These are phyloP conservation scores for Podospora anserina DNA, from an alignment of 495 filamentous ascomycete genomes.

Conservation along the genomic window DNA sequence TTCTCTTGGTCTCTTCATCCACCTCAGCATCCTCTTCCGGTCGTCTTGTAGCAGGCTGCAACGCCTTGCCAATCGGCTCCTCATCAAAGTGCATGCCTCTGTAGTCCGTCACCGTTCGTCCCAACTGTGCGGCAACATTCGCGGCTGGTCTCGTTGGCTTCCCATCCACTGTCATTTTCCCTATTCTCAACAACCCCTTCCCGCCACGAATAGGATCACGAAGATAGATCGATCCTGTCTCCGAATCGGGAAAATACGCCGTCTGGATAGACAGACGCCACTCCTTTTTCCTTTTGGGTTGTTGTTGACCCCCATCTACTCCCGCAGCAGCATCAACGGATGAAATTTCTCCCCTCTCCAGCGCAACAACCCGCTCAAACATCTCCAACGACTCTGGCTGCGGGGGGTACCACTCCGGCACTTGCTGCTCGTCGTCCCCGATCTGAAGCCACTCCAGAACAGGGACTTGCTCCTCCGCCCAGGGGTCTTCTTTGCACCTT, in stretches of 20 bases:
- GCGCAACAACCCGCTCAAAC: not conserved
- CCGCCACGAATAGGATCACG: not conserved
- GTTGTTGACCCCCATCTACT: not conserved
- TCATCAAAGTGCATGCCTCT: not conserved
- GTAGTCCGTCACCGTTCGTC: not conserved
- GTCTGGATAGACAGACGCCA: not conserved
- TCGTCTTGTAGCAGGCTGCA: not conserved
- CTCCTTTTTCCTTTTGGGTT: not conserved
- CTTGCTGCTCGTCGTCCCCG: not conserved
- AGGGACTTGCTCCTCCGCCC: not conserved
- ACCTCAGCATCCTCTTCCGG: not conserved
- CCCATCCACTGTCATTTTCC: not conserved
- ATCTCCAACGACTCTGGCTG: not conserved
- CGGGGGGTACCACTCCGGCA: not conserved
- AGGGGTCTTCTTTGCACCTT: slow-evolving; percentile 14
- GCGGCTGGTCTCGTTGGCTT: not conserved
- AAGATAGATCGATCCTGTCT: not conserved
- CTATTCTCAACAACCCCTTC: not conserved
- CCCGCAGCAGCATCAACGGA: too few species aligned
- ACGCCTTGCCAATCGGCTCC: not conserved
- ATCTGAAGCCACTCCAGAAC: not conserved
- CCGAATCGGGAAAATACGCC: not conserved
- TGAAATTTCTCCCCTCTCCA: not conserved
- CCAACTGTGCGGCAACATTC: not conserved
- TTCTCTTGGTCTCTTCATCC: not conserved